Evolutionary conservation across 2,329 filamentous ascomycete species (phyloP).

Genomic region (Penicillium sp.): DNA sequence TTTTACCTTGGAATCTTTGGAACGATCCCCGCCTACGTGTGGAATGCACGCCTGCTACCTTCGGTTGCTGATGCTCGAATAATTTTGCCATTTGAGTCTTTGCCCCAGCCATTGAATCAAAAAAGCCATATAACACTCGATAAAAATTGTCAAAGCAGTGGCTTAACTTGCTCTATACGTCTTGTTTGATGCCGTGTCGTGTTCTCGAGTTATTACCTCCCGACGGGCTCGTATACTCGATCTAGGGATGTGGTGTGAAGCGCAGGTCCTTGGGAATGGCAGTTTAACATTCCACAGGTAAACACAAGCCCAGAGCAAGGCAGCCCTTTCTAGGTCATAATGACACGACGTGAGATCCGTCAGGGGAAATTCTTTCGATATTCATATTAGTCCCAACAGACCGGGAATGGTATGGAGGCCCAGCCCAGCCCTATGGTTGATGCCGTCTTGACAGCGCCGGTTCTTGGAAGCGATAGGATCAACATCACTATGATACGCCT

Average conservation of each 20-base stretch:
- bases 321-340: constrained; percentile 13
- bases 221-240: neutral
- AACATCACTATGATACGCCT: neutral
- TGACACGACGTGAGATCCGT: constrained; percentile 7
- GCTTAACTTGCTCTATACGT: neutral
- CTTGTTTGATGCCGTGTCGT: neutral
- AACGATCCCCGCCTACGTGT: constrained; percentile 3
- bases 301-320: constrained; percentile 1
- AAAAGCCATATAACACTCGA: neutral
- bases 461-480: neutral
- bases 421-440: neutral
- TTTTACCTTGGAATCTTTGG: neutral
- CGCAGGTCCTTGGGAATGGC: constrained; percentile 13
- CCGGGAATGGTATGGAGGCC: constrained; percentile 15
- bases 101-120: neutral
- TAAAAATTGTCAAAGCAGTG: no score
- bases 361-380: neutral
- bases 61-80: constrained; percentile 13
- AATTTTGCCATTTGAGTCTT: neutral
- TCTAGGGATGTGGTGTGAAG: constrained; percentile 19
- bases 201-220: neutral
- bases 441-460: neutral
- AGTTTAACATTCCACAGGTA: constrained; percentile 20
- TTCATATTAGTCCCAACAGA: neutral
- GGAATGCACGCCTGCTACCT: constrained; percentile 18